A percentile compares a stretch with the other conserved stretches of the same genome.
Evolutionary conservation across 352 stramenopile species (phyloP).

Genomic region (Phytophthora macrochlamydospora): DNA sequence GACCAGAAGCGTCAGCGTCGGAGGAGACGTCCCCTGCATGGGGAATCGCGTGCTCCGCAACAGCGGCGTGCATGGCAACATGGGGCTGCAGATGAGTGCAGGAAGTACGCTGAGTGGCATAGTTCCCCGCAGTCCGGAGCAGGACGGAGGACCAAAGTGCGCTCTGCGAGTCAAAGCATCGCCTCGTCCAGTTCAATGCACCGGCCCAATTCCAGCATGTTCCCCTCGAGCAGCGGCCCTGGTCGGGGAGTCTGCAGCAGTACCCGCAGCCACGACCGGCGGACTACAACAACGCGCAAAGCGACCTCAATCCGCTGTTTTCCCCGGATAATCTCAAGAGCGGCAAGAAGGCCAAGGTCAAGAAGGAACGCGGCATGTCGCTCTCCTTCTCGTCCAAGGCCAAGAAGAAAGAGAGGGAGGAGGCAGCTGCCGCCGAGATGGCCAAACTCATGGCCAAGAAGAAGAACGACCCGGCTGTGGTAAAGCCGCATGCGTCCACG

Average conservation of each 20-base stretch:
- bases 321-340: conserved; percentile 29
- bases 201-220: conserved; percentile 22
- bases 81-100: conserved; percentile 23
- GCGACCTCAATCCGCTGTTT: conserved; percentile 5
- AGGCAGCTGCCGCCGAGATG: conserved; percentile 6
- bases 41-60: conserved; percentile 23
- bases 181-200: conserved; percentile 19
- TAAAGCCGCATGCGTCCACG: conserved; percentile 49
- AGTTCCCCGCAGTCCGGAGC: background rate
- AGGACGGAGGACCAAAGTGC: conserved; percentile 18
- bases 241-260: conserved; percentile 12
- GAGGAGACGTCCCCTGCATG: conserved; percentile 22
- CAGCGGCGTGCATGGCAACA: conserved; percentile 34
- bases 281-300: background rate
- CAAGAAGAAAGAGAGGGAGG: conserved; percentile 36
- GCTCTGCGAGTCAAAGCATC: conserved; percentile 22
- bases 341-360: conserved; percentile 34
- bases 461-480: conserved; percentile 56
- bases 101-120: conserved; percentile 7
- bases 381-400: conserved; percentile 41
- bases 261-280: conserved; percentile 7
- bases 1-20: conserved; percentile 34
- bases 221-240: background rate
- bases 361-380: conserved; percentile 51
- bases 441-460: conserved; percentile 38